Evolutionary conservation across 495 filamentous ascomycete species (phyloP), one percentile per base, ranked within the genome.

Genomic region (Xylaria palmicola): DNA sequence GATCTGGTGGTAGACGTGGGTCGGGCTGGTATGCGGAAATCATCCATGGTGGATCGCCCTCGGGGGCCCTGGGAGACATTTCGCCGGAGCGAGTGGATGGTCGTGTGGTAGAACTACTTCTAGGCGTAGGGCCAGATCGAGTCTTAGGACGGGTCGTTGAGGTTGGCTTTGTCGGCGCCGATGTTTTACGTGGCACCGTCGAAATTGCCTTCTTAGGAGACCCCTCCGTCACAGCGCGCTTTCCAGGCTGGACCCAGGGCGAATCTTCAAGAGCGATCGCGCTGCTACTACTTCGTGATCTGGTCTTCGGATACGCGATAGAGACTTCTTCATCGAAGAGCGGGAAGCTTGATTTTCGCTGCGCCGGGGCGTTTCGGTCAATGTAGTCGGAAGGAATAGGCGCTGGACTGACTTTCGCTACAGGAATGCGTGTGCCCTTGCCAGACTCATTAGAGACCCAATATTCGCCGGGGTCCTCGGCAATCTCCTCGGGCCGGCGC

Each of bases 31-130:
- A 98, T 78, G 95, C 94, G 0, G 88, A 88, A 17, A 92, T 86
- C 74, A 97, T 84, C 94, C 95, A 98, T 37, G 95, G 95, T 7
- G 94, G 89, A 52, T 97, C 93, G 15, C 94, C 95, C 76, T 98
- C 95, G 12, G 92, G 93, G 26, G 61, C 63, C n/a, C 66, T 52
- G 41, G 66, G 65, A 15, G 79, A 77, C 37, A 83, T 66, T 57
- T 85, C 79, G 43, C 81, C 78, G 20, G 77, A 81, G 30, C 80
- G 72, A 13, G 79, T 86, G 56, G 69, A 77, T 69, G 72, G 84
- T 80, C 71, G 81, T 71, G 75, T 79, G 81, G 74, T 79, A 80
- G 69, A 68, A 74, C 76, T 84, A 80, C 76, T 79, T 71, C 74
- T 79, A 80, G 76, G 72, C 64, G 75, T 74, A 49, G 78, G 67